Base-by-base conservation (phyloP, 345 rosid species). In the Lumnitzera littorea region DNA sequence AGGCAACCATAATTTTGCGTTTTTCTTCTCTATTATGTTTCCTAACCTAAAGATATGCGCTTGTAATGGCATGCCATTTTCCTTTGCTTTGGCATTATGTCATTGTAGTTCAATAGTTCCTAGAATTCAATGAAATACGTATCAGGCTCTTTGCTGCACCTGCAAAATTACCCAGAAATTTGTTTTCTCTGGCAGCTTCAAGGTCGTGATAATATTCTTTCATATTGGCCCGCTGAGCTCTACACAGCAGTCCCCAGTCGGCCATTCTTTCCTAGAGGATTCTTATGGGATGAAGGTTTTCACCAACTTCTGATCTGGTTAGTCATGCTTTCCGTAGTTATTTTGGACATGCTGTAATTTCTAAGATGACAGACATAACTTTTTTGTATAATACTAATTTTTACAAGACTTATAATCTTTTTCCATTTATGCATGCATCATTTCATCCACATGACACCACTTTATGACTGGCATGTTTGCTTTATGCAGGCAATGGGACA, bases 261-360 rank as follows among this genome's bases (percentile, higher is more conserved):
- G 56, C 90, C 97, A 2, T 69, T 80, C 61, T 90, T 94, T 64
- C 96, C 97, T 0, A 80, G 99, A 74, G 96, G 97, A 51, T 94
- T 94, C 69, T 67, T 86, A n/a, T 94, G 97, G 97, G 96, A 94
- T 74, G 99, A 94, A 94, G 99, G 97, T 58, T 94, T 90, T 64
- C 96, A 90, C 83, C 99, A 90, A 62, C 27, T 94, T 63, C 60
- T 86, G 71, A 81, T 94, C 76, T 76, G 97, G 97, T 94, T 60
- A 23, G 96, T 77, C 70, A 41, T 56, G 24, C 11, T 50, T 51
- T 43, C 20, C 20, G 1, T 20, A 20, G 20, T 20, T 20, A 20
- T 0, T 20, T 20, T 20, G 20, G 20, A 27, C 31, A 27, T 27
- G 31, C 31, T 27, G 31, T 27, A 27, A 27, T 27, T 27, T 27